Evolutionary conservation across 164 flowering plant genomes (phyloP), one percentile per base, ranked within the genome.

Genomic region (Sedum album): DNA sequence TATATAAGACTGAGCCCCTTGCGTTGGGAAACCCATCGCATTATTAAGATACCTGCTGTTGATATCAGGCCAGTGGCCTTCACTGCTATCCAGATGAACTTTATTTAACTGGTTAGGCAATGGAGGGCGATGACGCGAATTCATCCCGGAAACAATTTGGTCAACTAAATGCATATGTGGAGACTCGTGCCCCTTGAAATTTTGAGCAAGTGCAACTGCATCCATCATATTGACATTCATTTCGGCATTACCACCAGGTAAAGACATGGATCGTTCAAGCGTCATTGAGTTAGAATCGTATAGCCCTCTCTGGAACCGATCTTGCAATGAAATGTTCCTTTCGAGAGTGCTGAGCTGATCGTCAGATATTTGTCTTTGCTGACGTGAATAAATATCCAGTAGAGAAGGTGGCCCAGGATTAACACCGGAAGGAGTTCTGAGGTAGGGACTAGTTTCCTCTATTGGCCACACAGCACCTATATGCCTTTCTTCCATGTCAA

Each of bases 241-340:
- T 26, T 86, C 85, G 28, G 85, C 73, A 76, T 76, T 74, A 69
- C 77, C 85, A 73, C 74, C 72, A 61, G 85, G 84, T 57, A 78
- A 49, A 31, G 95, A 73, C 68, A 80, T 65, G 62, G 90, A 76
- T 62, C 82, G 79, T 35, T 91, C 90, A 79, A 85, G 83, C 62
- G 81, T 79, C 68, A 77, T 17, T 1, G 82, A 69, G 48, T 76
- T 76, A 51, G 82, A 74, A 28, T 88, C 90, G 83, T 79, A 86
- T 66, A 21, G 28, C 15, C 90, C 90, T 62, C 72, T 81, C 70
- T 79, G 87, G 35, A 51, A 11, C 10, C 28, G 28, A 1, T 53
- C 60, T 3, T 9, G 28, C 6, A 53, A 30, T 21, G 60, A 21
- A 53, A 85, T 81, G 73, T 83, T 85, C 51, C 84, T 77, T 26